phyloP scores from a whole-genome alignment of 129 eudicot species.

The Escallonia rubra region DNA sequence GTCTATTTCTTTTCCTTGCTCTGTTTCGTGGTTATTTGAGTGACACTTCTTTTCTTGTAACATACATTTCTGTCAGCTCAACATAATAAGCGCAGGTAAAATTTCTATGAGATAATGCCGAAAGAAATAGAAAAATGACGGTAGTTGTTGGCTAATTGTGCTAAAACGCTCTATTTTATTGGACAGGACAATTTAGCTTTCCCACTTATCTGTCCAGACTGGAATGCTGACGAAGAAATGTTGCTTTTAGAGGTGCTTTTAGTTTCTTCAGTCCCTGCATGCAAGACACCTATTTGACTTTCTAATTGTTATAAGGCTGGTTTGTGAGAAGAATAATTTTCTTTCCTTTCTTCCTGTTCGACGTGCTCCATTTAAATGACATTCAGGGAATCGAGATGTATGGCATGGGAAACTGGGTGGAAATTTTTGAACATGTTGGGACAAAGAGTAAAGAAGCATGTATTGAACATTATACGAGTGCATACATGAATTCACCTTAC shows the following conservation, averaged over 20 bases:
- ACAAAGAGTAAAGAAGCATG: conserved; percentile 50
- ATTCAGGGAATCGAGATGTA: conserved; percentile 58
- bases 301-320: background rate
- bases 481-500: conserved; percentile 48
- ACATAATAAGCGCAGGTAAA: background rate
- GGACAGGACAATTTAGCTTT: conserved; percentile 49
- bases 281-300: background rate
- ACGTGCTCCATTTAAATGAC: background rate
- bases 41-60: too few relatives aligned
- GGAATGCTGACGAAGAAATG: conserved; percentile 71
- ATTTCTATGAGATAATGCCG: background rate
- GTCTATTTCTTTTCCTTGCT: too few relatives aligned
- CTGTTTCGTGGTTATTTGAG: too few relatives aligned
- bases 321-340: background rate
- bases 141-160: background rate
- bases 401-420: conserved; percentile 67
- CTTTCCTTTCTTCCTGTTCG: background rate
- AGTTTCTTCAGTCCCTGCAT: background rate
- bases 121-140: background rate
- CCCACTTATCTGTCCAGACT: conserved; percentile 54
- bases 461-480: conserved; percentile 39
- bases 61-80: too few relatives aligned
- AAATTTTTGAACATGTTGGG: conserved; percentile 64
- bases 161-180: conserved; percentile 4
- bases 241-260: conserved; percentile 48